These are phyloP conservation scores for Suhomyces wounanorum DNA, from an alignment of 1,139 yeast genomes.

Conservation along the genomic window DNA sequence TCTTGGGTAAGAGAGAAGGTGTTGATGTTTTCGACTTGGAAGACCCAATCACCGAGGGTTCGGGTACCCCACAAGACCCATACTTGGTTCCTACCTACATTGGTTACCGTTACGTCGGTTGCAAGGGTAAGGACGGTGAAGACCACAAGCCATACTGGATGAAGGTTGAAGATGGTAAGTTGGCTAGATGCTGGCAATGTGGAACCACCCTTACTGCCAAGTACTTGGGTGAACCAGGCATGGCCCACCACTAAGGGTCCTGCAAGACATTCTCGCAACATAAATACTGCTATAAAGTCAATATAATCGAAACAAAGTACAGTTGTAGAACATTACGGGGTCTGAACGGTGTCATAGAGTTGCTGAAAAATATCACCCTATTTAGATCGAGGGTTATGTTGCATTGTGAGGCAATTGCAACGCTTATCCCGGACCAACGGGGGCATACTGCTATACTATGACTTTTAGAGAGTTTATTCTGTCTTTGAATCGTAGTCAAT, in stretches of 20 bases:
- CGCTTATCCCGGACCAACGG: no score
- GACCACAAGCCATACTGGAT: constrained; percentile 95
- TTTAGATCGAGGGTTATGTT: no score
- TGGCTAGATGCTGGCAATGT: constrained; percentile 98
- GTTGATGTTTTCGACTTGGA: constrained; percentile 91
- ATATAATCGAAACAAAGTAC: not conserved
- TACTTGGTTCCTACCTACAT: constrained; percentile 87
- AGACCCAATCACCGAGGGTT: constrained; percentile 85
- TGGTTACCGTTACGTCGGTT: constrained; percentile 93
- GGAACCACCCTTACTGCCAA: constrained; percentile 92
- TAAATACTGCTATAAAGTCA: constrained; percentile 4
- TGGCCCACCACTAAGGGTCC: constrained; percentile 47
- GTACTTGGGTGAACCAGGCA: constrained; percentile 81
- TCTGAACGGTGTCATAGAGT: no score
- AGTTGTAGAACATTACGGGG: not conserved
- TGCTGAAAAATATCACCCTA: no score
- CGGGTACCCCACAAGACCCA: constrained; percentile 82
- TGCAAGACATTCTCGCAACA: not conserved
- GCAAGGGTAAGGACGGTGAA: constrained; percentile 89
- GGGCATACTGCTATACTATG: no score
- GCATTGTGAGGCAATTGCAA: no score
- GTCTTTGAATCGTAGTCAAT: no score
- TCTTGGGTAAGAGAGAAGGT: constrained; percentile 94
- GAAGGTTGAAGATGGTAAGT: constrained; percentile 80
- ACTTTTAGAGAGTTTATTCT: no score